phyloP scores from a whole-genome alignment of 2,329 filamentous ascomycete species.

The Fusarium chuoi region DNA sequence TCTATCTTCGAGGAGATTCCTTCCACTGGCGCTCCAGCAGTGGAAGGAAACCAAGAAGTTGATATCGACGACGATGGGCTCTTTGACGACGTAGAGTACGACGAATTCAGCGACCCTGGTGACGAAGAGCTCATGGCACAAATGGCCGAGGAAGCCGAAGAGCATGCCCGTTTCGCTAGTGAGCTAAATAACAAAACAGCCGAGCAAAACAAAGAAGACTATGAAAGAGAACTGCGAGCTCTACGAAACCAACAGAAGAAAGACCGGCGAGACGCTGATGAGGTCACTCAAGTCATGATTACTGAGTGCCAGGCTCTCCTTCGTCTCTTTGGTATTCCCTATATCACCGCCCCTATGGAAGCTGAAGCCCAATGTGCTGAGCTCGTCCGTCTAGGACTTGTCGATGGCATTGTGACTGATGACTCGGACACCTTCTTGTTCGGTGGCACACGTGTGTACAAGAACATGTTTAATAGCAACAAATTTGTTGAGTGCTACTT shows the following conservation, averaged over 20 bases:
- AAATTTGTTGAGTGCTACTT: constrained; percentile 99
- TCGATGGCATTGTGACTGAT: constrained; percentile 97
- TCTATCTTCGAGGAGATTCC: constrained; percentile 29
- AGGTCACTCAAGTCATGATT: constrained; percentile 96
- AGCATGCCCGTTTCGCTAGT: constrained; percentile 92
- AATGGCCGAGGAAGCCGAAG: constrained; percentile 89
- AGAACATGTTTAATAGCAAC: constrained; percentile 99
- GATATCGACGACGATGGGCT: constrained; percentile 53
- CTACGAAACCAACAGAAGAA: constrained; percentile 96
- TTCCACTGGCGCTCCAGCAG: background rate
- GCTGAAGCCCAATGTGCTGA: constrained; percentile 97
- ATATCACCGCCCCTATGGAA: constrained; percentile 98
- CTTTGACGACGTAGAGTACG: constrained; percentile 71
- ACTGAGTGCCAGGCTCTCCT: constrained; percentile 93
- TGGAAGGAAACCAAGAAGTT: background rate
- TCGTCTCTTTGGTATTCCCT: constrained; percentile 90
- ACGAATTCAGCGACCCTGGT: constrained; percentile 85
- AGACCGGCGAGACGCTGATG: constrained; percentile 93
- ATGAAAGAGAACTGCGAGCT: constrained; percentile 87
- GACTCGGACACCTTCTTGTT: constrained; percentile 98
- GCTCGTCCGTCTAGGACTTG: constrained; percentile 84
- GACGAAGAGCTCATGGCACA: constrained; percentile 90
- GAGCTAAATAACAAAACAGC: constrained; percentile 81
- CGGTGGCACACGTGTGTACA: constrained; percentile 95
- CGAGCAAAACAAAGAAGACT: constrained; percentile 77